Percentiles rank a stretch among this genome's conserved stretches.
phyloP scores from a whole-genome alignment of 2,329 filamentous ascomycete genomes.

The Xylariaceae sp. region DNA sequence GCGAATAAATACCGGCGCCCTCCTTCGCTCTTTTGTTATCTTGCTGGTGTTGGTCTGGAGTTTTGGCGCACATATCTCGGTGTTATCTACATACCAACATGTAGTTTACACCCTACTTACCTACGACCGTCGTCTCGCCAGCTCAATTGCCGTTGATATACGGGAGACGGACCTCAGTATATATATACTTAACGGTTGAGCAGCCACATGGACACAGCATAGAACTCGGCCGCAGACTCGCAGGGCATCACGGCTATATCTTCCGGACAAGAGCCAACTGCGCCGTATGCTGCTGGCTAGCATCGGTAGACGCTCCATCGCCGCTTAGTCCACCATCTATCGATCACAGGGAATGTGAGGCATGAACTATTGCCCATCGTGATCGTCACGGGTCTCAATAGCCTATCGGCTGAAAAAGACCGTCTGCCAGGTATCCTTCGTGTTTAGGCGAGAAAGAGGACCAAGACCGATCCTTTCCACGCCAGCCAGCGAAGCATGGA shows the following conservation, averaged over 20 bases:
- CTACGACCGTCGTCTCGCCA: neutral
- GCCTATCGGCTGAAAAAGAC: neutral
- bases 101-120: neutral
- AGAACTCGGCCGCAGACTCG: neutral
- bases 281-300: neutral
- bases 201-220: neutral
- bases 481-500: neutral
- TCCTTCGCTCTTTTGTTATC: conserved; percentile 1
- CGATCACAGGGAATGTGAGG: neutral
- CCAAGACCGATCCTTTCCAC: neutral
- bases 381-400: conserved; percentile 6
- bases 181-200: neutral
- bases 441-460: neutral
- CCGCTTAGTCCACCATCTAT: neutral
- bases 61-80: neutral
- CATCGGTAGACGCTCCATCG: neutral
- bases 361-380: conserved; percentile 10
- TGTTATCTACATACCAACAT: neutral
- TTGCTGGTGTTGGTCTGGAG: neutral
- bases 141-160: neutral
- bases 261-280: neutral
- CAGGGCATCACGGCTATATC: neutral
- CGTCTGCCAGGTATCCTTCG: neutral
- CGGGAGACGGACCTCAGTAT: no score
- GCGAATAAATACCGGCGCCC: conserved; percentile 15